Evolutionary conservation across 2,329 filamentous ascomycete genomes (phyloP), one percentile per base, ranked within the genome.

Genomic region (Fusarium secorum): DNA sequence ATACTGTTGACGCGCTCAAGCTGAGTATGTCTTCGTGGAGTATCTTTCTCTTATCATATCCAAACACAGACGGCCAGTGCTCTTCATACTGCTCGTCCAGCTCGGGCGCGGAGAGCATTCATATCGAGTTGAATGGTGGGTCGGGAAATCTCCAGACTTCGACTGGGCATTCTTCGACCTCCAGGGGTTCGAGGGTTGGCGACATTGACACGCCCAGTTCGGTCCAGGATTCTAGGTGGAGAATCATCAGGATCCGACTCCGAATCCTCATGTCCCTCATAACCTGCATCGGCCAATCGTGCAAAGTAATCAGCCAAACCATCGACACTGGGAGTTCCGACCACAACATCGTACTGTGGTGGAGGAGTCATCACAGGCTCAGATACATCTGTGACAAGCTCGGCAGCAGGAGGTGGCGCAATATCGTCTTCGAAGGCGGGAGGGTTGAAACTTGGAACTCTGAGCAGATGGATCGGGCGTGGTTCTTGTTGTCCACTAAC

Each of bases 241-340:
- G 79, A 78, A n/a, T 84, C 83, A n/a, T 83, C 82, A 5, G 78
- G 79, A 15, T 83, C 83, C 3, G 81, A 84, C 20, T 78, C 79
- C 3, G 80, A 81, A 11, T 84, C 83, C 1, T 83, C 81, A 2
- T 80, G 72, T 20, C 78, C 79, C 17, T 79, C 76, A 24, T 83
- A 82, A 5, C 93, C 91, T 60, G 93, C 91, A 70, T 93, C 88
- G 1, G 92, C 92, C 41, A 97, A 82, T 2, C 95, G 89, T 1
- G 91, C 85, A 78, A 98, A 98, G 79, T 98, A 98, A 76, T 97
- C 95, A 3, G 94, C 92, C 49, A 97, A 80, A 0, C 90, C 81
- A 83, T 94, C 80, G 78, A 93, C 84, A 81, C 89, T 85, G 28
- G 88, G 84, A 66, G 87, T 88, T 20, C 91, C 92, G 3, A 96